Base-by-base conservation (phyloP, 306 rosid species). In the Castanopsis chinensis region DNA sequence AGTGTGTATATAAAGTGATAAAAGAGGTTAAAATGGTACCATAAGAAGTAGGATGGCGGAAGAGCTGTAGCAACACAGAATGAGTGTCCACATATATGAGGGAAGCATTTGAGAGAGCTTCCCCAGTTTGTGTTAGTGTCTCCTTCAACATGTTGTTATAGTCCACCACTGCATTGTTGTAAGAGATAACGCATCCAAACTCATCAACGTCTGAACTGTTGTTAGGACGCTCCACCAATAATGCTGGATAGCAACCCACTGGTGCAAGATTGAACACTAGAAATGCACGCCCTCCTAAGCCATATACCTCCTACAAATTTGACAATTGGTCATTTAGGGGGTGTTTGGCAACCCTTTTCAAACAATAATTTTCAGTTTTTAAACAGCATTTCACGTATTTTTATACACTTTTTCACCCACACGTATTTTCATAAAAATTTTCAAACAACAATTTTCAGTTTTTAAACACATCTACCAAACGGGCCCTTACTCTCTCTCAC, bases 161-260 rank as follows among this genome's bases (percentile, higher is more conserved):
- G 70, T 86, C 86, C 45, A 49, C 69, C 3, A 91, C 97, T 72
- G 84, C 96, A 56, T 87, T 87, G 83, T 89, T 90, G 85, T 85
- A 79, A 69, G 99, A 85, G 77, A 82, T 25, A 49, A 85, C 76
- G 89, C 98, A 92, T 64, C 99, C 96, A 86, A 81, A 83, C 65
- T 76, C 80, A 79, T 95, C 98, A n/a, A 87, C 23, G 33, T 92
- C 98, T 6, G 89, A 85, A 59, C 4, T 79, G 18, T 56, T 69
- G 72, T 87, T 91, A 54, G 92, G 86, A 85, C 91, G 87, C 71
- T 86, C 76, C 69, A 73, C 96, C 85, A 91, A 71, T 5, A 74
- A 20, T 64, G 91, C 79, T 45, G 97, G 97, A 58, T 90, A 95
- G 53, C 99, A 95, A 63, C 99, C 98, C 51, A 92, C 87, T 0